Percentiles rank a stretch among this genome's conserved stretches.
Conservation (phyloP, 805 yeast species). For the Starmerella potacharoeniae region DNA sequence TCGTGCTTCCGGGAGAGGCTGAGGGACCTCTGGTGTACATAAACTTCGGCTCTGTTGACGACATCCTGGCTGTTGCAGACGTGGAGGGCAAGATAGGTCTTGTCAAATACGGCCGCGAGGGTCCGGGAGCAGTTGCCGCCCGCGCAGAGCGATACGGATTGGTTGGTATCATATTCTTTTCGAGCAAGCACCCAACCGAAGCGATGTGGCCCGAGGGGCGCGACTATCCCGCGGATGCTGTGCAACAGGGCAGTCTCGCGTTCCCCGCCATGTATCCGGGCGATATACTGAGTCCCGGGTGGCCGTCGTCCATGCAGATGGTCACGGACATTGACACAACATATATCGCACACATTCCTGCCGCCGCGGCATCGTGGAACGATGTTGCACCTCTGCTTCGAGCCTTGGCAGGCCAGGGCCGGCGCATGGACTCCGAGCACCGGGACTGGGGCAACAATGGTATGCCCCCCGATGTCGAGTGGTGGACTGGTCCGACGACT, state of each 20-base stretch:
- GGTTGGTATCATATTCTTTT: slow-evolving; percentile 56
- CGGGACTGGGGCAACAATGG: slow-evolving; percentile 29
- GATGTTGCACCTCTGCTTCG: slow-evolving; percentile 45
- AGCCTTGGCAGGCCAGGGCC: slow-evolving; percentile 32
- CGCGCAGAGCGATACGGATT: slow-evolving; percentile 50
- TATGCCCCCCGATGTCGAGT: slow-evolving; percentile 27
- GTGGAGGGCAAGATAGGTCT: slow-evolving; percentile 45
- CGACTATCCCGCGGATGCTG: slow-evolving; percentile 34
- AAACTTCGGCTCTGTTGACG: slow-evolving; percentile 52
- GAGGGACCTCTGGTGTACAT: slow-evolving; percentile 48
- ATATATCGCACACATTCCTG: slow-evolving; percentile 59
- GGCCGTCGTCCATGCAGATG: slow-evolving; percentile 39
- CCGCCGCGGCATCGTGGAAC: slow-evolving; percentile 63
- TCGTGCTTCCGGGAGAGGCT: slow-evolving; percentile 48
- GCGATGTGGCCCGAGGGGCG: slow-evolving; percentile 28
- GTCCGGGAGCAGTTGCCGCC: slow-evolving; percentile 41
- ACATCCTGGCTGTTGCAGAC: slow-evolving; percentile 32
- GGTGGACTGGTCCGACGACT: slow-evolving; percentile 36
- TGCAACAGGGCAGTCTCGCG: slow-evolving; percentile 36
- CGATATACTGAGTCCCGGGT: slow-evolving; percentile 70
- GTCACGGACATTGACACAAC: slow-evolving; percentile 39
- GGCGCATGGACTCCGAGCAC: slow-evolving; percentile 13
- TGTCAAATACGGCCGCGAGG: slow-evolving; percentile 44
- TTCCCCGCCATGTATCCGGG: slow-evolving; percentile 56
- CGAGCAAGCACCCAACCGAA: slow-evolving; percentile 29